Base-by-base conservation (phyloP, 164 flowering plant species). In the Stephania japonica region DNA sequence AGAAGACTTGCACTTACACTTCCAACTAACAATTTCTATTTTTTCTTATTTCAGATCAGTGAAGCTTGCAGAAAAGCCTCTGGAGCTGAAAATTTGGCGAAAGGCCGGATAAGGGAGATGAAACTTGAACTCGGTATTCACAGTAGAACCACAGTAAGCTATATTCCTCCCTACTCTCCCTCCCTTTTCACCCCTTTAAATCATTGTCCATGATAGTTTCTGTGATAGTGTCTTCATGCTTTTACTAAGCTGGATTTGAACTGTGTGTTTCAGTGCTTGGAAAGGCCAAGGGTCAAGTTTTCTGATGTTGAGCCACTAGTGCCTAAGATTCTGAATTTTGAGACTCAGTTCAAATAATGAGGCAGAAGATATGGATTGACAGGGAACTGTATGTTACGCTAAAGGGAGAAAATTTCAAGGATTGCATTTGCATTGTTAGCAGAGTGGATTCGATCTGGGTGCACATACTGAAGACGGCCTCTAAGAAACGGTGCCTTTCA, bases 31-130 rank as follows among this genome's bases (percentile, higher is more conserved):
- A 59, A 47, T 10, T 42, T 42, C 18, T 32, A 2, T 3, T 68
- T 38, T 19, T 19, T 27, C 56, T 18, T 41, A 70, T 26, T 75
- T 73, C 82, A 87, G 89, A 85, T 83, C 26, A 70, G 71, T 80
- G 83, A 78, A 74, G 85, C 85, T 68, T 86, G 87, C 75, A 74
- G 61, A 53, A 88, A 75, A 72, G 89, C 86, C 49, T 72, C 77
- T 63, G 74, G 67, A 75, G 86, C 81, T 53, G 89, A 83, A 75
- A 79, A 81, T 70, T 19, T 76, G 59, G 88, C 88, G 14, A 79
- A 76, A 78, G 47, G 16, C 50, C 84, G 84, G 44, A 80, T 88
- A 13, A 12, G 49, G 50, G 75, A 81, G 61, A 86, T 88, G 91
- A 81, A 78, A 16, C 14, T 68, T 26, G 87, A 86, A 75, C 85